Evolutionary conservation across 2,329 filamentous ascomycete genomes (phyloP), one percentile per base, ranked within the genome.

Genomic region (Aspergillus arachidicola): DNA sequence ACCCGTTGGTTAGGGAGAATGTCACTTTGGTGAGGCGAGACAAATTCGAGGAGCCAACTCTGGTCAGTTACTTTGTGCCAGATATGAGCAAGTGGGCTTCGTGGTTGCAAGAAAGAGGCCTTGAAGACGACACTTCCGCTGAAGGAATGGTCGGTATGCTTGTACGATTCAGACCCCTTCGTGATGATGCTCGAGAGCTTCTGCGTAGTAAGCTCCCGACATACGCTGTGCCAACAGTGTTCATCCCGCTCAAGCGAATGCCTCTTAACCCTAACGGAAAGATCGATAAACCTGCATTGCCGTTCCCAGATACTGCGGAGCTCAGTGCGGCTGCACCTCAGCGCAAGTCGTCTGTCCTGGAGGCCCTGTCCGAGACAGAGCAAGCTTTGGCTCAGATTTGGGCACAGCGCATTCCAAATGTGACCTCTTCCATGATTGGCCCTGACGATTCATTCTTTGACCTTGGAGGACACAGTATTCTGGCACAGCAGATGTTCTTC

Each of bases 31-130:
- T 98, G 4, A 87, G 92, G 76, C 87, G 92, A 78, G 90, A 96
- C 78, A 89, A 89, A 71, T 87, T 93, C 74, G 92, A 96, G 76
- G 94, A 97, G 76, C 90, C 88, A 19, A 94, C 86, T 0, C 83
- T 98, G 23, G 92, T 97, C 70, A 96, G 90, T 76, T 97, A 97
- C 77, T 87, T 97, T 64, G 93, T 97, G 3, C 93, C 94, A 11
- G 91, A 96, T 70, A 84, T 88, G 78, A 85, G 85, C 66, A 86
- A 89, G 68, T 97, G 93, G 92, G 79, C 83, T 48, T 80, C 85
- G 23, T 94, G 88, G 86, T 81, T 94, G 34, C 78, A 86, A 53
- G 79, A 81, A 58, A 80, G 84, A 66, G 80, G 82, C 14, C 74
- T 85, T 2, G 81, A 87, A 46, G 88, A 89, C 38, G 77, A 80